Evolutionary conservation across 2,329 filamentous ascomycete genomes (phyloP).

Genomic region (Hymenoscyphus infarciens): DNA sequence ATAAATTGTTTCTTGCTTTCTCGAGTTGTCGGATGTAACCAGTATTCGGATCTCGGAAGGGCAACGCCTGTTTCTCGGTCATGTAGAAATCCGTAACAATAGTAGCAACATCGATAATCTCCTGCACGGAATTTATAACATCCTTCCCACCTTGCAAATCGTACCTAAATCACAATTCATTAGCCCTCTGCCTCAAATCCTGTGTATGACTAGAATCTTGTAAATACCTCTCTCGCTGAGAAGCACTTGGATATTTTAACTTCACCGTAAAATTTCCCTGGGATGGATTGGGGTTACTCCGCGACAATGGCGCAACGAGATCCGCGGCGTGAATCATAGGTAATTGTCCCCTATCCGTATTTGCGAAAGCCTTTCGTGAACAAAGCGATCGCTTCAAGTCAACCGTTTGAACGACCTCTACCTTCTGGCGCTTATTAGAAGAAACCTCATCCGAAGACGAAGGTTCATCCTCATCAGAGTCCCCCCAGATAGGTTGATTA

Average conservation of each 20-base stretch:
- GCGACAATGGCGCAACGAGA: conserved; percentile 50
- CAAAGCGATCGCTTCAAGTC: conserved; percentile 29
- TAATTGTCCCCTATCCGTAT: conserved; percentile 24
- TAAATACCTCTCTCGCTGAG: conserved; percentile 61
- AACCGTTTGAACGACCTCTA: conserved; percentile 6
- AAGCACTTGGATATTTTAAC: conserved; percentile 80
- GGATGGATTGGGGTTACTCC: conserved; percentile 47
- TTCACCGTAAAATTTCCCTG: conserved; percentile 54
- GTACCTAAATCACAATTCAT: conserved; percentile 45
- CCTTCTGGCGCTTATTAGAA: conserved; percentile 25
- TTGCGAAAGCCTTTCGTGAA: conserved; percentile 28
- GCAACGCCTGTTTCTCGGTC: conserved; percentile 61
- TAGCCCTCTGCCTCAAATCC: neutral
- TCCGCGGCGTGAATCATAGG: conserved; percentile 55
- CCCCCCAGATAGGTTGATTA: conserved; percentile 19
- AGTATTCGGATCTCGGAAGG: conserved; percentile 66
- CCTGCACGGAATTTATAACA: conserved; percentile 71
- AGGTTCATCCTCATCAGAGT: conserved; percentile 19
- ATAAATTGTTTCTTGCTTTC: conserved; percentile 48
- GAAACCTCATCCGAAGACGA: conserved; percentile 6
- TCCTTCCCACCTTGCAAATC: conserved; percentile 76
- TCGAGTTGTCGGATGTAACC: conserved; percentile 76
- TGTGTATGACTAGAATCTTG: neutral
- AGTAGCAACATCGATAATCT: conserved; percentile 67
- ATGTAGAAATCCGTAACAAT: conserved; percentile 75